phyloP scores from a whole-genome alignment of 208 protist species.

The Crithidia thermophila region DNA sequence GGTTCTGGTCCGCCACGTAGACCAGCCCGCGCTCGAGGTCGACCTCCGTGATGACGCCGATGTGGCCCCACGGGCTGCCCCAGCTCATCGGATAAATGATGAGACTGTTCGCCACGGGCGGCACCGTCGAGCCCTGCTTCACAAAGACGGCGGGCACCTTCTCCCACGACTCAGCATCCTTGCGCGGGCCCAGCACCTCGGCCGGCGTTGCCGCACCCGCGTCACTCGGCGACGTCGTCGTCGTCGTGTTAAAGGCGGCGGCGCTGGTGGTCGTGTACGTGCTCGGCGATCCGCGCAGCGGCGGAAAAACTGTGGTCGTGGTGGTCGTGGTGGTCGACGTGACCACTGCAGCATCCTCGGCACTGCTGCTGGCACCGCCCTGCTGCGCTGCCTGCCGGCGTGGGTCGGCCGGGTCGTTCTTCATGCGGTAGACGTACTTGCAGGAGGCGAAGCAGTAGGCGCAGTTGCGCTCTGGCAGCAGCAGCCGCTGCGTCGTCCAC shows the following conservation, averaged over 20 bases:
- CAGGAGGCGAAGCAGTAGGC: constrained; percentile 48
- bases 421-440: constrained; percentile 34
- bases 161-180: constrained; percentile 28
- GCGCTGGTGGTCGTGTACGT: not conserved
- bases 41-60: constrained; percentile 80
- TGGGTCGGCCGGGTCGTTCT: constrained; percentile 7
- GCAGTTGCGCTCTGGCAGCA: constrained; percentile 54
- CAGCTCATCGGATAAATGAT: constrained; percentile 78
- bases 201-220: not conserved
- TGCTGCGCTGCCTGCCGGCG: not conserved
- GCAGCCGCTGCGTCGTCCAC: constrained; percentile 57
- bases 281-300: not conserved
- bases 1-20: constrained; percentile 81
- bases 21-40: constrained; percentile 36
- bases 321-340: too few species aligned
- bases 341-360: too few species aligned
- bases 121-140: constrained; percentile 49
- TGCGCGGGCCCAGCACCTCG: constrained; percentile 9
- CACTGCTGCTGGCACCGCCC: too few species aligned
- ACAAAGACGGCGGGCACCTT: constrained; percentile 55
- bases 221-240: not conserved
- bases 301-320: not conserved
- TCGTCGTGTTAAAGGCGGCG: not conserved
- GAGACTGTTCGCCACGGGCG: constrained; percentile 55
- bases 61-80: constrained; percentile 73